Evolutionary conservation across 2,329 filamentous ascomycete genomes (phyloP), one percentile per base, ranked within the genome.

Genomic region (Sporothrix sp.): DNA sequence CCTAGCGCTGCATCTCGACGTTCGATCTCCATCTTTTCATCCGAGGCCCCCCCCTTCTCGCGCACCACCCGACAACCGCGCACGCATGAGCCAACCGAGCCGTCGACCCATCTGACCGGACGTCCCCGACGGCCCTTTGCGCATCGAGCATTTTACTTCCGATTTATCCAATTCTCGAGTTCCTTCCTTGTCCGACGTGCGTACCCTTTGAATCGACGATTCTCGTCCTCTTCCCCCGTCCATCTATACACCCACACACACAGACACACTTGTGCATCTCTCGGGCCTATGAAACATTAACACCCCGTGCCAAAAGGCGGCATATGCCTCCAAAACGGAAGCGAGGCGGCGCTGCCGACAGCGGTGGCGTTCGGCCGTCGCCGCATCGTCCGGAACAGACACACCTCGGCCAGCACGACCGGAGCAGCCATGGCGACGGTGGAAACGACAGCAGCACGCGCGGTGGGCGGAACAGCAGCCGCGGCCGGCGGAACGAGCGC

Each of bases 351-450:
- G 50, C 47, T n/a, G 74, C 66, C 55, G 76, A 80, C 52, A 55
- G 60, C 47, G 69, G 69, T 43, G 70, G 67, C 51, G 66, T 66
- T 56, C 71, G 81, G 54, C 79, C 79, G 18, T 75, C 80, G 46
- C 81, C 81, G 47, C 79, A 84, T 65, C 76, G 79, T 30, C 79
- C 81, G 42, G 72, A 70, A 48, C 75, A 82, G 58, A 74, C 74
- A 7, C 61, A 66, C 35, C 61, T 81, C 50, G 76, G 68, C 38
- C 78, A 81, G 55, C 76, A 81, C 62, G 79, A 83, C 50, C 66
- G 74, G 65, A 72, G 74, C 56, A 57, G 60, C 45, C 18, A 65
- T 46, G 56, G 60, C 44, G 71, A 76, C 60, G 68, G 67, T 35
- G 69, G 69, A 44, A 67, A 72, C 20, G 20, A 32, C 25, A 14